Base-by-base conservation (phyloP, 805 yeast genomes). In the Lachancea quebecensis region DNA sequence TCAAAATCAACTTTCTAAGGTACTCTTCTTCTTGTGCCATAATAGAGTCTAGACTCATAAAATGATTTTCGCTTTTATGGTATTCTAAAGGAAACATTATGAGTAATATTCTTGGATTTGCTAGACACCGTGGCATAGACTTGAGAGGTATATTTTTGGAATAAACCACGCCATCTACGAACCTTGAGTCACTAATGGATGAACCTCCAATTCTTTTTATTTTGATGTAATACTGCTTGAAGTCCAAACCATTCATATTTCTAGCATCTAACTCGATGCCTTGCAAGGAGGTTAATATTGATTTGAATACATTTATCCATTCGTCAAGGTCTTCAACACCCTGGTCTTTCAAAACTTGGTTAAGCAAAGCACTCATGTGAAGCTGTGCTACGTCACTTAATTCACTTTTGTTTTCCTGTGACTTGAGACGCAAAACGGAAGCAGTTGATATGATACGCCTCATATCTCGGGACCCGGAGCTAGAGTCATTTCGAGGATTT, bases 1-100 rank as follows among this genome's bases (percentile, higher is more conserved):
- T 72, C 1, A 83, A 82, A 0, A 89, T 93, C 29, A 91, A 68
- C 56, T 88, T 90, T 44, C 81, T 77, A 38, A 93, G 72, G 57
- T 83, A 91, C 53, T 91, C 96, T 39, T 77, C 70, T 58, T 91
- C 97, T 59, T 93, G 98, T 0, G 91, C 85, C 41, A 87, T 70
- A 1, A 91, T 82, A 1, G 95, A 85, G 47, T 87, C 85, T 45
- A 90, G 68, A 57, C 95, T 85, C 63, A 88, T 79, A 47, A 88
- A 83, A 50, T 81, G 86, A 52, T 84, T 88, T 44, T 83, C 87
- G 35, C 78, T 80, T 49, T 82, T 79, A 47, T 81, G 71, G 53
- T 88, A 93, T 58, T 90, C 98, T 21, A 93, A 67, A 0, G 97
- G 96, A 56, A 93, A 93, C 72, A 89, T 82, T 5, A 93, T 73